Conservation (phyloP, 257 asterid species). For the Nicotiana tabacum region DNA sequence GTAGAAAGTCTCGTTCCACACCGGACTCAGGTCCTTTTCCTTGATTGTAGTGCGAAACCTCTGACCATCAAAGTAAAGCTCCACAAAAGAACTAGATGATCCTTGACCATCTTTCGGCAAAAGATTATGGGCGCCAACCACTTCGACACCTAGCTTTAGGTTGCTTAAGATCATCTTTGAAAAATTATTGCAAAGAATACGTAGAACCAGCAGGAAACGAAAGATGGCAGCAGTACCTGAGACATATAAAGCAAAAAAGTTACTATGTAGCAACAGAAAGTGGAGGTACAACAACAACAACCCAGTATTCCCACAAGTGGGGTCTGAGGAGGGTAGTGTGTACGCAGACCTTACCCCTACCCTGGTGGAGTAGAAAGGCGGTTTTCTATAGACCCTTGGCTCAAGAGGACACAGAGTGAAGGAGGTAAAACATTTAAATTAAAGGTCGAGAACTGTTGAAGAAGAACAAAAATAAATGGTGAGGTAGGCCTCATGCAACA, state of each 20-base stretch:
- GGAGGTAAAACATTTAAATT: background rate
- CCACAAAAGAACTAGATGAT: slow-evolving; percentile 76
- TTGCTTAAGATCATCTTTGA: slow-evolving; percentile 43
- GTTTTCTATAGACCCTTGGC: too few relatives aligned
- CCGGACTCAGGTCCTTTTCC: slow-evolving; percentile 79
- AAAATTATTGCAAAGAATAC: slow-evolving; percentile 5
- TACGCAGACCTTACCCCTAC: too few relatives aligned
- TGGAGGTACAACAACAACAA: too few relatives aligned
- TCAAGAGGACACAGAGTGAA: background rate
- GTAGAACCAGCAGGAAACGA: slow-evolving; percentile 1
- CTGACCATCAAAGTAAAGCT: slow-evolving; percentile 71
- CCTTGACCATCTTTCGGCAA: slow-evolving; percentile 91
- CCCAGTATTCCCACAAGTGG: too few relatives aligned
- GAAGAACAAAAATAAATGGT: background rate
- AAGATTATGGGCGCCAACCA: slow-evolving; percentile 75
- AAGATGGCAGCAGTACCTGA: slow-evolving; percentile 11
- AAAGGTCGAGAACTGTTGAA: background rate
- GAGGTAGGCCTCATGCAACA: too few relatives aligned
- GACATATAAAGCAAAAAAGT: slow-evolving; percentile 13
- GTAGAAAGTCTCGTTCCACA: slow-evolving; percentile 84
- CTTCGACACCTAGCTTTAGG: slow-evolving; percentile 79
- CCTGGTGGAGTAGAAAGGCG: too few relatives aligned
- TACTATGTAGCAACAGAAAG: background rate
- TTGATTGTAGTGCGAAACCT: slow-evolving; percentile 66
- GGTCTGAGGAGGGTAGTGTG: too few relatives aligned